Evolutionary conservation across 2,329 filamentous ascomycete species (phyloP), one percentile per base, ranked within the genome.

Genomic region (Lachnellula willkommii): DNA sequence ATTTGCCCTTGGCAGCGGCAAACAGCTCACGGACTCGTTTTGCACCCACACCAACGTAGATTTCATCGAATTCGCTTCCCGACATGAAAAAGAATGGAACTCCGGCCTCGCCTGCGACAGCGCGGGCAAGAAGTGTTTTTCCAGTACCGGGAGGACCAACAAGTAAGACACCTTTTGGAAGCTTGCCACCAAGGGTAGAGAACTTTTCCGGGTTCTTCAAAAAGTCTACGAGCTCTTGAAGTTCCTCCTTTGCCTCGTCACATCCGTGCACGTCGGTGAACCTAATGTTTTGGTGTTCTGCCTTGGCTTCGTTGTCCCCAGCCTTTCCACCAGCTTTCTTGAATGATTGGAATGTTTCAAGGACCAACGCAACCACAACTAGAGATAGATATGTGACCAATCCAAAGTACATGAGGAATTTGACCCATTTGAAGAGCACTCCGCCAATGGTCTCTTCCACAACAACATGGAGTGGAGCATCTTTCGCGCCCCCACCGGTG

Each of bases 11-110:
- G 62, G 93, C 93, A 54, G 88, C 84, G 47, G 79, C 75, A 71
- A 96, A 95, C n/a, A 96, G 81, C 60, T 96, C 94, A 57, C 94
- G 90, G 49, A 99, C 93, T 68, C 94, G 89, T 79, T 99, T 96
- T 47, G 91, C 91, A 69, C 92, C 91, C 53, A 99, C 94, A 69
- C 94, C 94, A 37, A 99, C 95, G 68, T 96, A 99, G 52, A 99
- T 88, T 73, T 99, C 94, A 68, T 99, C 94, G 69, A 99, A 99
- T 72, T 99, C 94, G 56, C 90, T 95, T 50, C 94, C 94, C 68
- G 94, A 99, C 93, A 99, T 97, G 80, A 96, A 99, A 80, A 97
- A 99, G 80, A 99, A 99, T 1, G 94, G 94, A 17, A 99, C 94
- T 54, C 93, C 94, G 53, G 94, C 92, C 76, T 99, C 94, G 52